Conservation (phyloP, 2,329 filamentous ascomycete genomes). For the Emergomyces orientalis region DNA sequence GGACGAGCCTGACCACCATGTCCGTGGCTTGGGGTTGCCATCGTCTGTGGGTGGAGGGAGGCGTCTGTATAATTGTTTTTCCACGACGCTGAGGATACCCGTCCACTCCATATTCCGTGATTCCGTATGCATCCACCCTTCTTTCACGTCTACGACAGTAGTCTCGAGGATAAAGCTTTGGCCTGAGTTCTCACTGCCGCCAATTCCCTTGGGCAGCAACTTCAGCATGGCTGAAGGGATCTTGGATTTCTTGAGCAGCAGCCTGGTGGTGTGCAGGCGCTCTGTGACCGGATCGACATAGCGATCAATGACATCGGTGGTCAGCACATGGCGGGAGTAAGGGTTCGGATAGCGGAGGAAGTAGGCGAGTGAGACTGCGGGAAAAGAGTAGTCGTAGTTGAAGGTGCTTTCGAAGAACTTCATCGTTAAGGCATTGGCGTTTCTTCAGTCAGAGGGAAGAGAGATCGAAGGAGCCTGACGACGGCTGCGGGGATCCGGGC, state of each 20-base stretch:
- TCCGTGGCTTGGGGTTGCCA: slow-evolving; percentile 10
- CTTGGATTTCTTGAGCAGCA: slow-evolving; percentile 56
- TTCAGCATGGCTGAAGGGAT: slow-evolving; percentile 53
- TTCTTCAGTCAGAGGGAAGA: neutral
- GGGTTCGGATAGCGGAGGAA: slow-evolving; percentile 61
- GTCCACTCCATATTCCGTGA: slow-evolving; percentile 58
- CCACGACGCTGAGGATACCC: slow-evolving; percentile 54
- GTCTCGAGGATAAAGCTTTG: slow-evolving; percentile 57
- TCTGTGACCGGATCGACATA: slow-evolving; percentile 51
- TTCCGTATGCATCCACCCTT: slow-evolving; percentile 59
- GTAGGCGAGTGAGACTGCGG: slow-evolving; percentile 57
- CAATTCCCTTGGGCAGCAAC: slow-evolving; percentile 50
- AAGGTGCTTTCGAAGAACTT: slow-evolving; percentile 48
- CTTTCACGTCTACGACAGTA: slow-evolving; percentile 51
- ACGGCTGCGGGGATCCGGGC: neutral
- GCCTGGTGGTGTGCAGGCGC: slow-evolving; percentile 51
- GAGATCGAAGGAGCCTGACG: neutral
- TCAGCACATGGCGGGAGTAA: slow-evolving; percentile 55
- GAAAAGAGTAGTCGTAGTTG: slow-evolving; percentile 56
- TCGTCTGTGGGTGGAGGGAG: slow-evolving; percentile 23
- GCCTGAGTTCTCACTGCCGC: slow-evolving; percentile 49
- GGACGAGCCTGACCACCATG: slow-evolving; percentile 21
- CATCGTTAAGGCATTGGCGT: slow-evolving; percentile 28
- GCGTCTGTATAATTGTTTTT: slow-evolving; percentile 49
- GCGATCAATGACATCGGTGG: slow-evolving; percentile 57